Percentiles rank a stretch among this genome's conserved stretches.
Evolutionary conservation across 768 basidiomycete genomes (phyloP).

Genomic region (Leccinum barrowsii): DNA sequence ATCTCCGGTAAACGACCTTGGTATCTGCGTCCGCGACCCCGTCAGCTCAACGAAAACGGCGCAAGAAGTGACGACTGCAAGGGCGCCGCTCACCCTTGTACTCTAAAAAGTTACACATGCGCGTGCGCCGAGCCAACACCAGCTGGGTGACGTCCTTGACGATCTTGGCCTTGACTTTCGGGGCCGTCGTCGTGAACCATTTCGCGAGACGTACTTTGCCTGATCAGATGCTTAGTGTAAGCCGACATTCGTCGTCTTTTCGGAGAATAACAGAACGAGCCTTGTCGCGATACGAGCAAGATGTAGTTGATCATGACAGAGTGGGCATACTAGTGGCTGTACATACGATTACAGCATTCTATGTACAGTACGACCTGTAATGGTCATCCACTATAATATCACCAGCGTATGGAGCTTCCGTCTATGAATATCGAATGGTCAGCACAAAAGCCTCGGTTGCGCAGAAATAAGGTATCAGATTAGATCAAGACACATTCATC

Average conservation of each 20-base stretch:
- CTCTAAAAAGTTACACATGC: constrained; percentile 96
- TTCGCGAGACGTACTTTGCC: constrained; percentile 94
- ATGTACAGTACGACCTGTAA: not conserved
- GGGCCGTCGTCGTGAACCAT: constrained; percentile 87
- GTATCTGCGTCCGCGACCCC: constrained; percentile 43
- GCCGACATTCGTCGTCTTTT: constrained; percentile 2
- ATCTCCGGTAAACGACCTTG: constrained; percentile 92
- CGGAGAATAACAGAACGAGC: constrained; percentile 34
- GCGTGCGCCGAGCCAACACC: constrained; percentile 79
- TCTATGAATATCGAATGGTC: constrained; percentile 2
- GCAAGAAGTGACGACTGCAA: not conserved
- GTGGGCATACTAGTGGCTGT: constrained; percentile 24
- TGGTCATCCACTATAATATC: not conserved
- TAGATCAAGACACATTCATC: constrained; percentile 83
- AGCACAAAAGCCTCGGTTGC: not conserved
- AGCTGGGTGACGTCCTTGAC: constrained; percentile 95
- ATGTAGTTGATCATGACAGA: constrained; percentile 83
- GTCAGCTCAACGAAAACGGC: constrained; percentile 27
- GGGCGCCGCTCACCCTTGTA: constrained; percentile 71
- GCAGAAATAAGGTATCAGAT: constrained; percentile 56
- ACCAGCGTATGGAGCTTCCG: not conserved
- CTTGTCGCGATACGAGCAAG: constrained; percentile 91
- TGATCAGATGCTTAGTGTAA: constrained; percentile 29
- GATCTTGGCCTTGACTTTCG: constrained; percentile 84
- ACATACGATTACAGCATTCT: constrained; percentile 1